phyloP scores from a whole-genome alignment of 371 early-diverging fungal genomes.

The Saksenaea vasiformis region DNA sequence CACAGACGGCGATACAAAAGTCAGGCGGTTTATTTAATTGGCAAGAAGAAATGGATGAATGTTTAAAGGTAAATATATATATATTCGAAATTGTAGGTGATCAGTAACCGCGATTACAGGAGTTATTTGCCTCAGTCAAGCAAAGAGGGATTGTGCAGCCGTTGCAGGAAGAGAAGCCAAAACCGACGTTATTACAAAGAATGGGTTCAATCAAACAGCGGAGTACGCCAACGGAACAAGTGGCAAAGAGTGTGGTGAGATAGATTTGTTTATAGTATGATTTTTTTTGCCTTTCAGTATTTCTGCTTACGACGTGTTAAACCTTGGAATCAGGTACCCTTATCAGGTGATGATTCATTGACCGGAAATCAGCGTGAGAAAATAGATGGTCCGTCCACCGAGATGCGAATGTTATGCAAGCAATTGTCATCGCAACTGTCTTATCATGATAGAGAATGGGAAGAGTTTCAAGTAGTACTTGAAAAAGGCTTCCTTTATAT shows the following conservation, averaged over 20 bases:
- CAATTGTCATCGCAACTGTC: neutral
- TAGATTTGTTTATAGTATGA: neutral
- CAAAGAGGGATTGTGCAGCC: conserved; percentile 17
- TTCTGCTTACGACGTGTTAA: neutral
- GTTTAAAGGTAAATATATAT: conserved; percentile 9
- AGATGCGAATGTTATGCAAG: neutral
- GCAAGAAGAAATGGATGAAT: conserved; percentile 15
- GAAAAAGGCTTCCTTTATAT: conserved; percentile 22
- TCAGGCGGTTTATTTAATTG: conserved; percentile 7
- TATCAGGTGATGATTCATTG: conserved; percentile 1
- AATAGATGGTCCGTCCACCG: neutral
- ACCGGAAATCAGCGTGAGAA: neutral
- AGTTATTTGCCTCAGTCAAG: conserved; percentile 17
- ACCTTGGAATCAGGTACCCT: neutral
- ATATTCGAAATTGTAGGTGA: neutral
- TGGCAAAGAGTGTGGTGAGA: neutral
- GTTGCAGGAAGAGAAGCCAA: conserved; percentile 2
- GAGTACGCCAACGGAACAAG: neutral
- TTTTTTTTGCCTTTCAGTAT: neutral
- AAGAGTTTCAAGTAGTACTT: conserved; percentile 23
- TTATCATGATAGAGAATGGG: conserved; percentile 12
- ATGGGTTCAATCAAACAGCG: conserved; percentile 11
- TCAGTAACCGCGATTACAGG: too few relatives aligned
- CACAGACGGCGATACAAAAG: neutral
- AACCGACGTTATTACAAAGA: conserved; percentile 3